Evolutionary conservation across 1,284 basidiomycete genomes (phyloP), one percentile per base, ranked within the genome.

Genomic region (Cutaneotrichosporon dermatis): DNA sequence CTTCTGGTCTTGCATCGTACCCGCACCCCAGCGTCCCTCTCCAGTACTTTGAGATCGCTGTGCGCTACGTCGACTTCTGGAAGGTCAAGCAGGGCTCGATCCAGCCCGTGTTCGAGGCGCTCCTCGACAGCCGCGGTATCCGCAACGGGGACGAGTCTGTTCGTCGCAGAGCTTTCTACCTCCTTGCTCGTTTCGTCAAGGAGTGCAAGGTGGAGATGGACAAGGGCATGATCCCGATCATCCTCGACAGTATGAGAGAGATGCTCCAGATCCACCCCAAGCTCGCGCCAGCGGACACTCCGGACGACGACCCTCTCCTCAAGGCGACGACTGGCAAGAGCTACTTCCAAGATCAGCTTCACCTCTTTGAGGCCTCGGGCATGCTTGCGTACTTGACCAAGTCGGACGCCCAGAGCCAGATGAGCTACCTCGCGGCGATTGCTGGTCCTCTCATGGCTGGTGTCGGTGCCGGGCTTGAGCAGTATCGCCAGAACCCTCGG

Each of bases 31-130:
- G 88, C 8, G 95, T 98, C n/a, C 83, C 86, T 11, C 83, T 97
- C 76, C 92, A 95, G 72, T 96, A 89, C 79, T 98, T 98, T 67
- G 96, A 99, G 79, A 90, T 90, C 25, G 84, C 86, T 8, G 86
- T 92, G 12, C 86, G 97, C 57, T 99, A 99, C 75, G 85, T 87
- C 43, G 93, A 98, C 73, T 98, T 98, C 77, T 99, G 98, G 85
- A 92, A 90, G 76, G 86, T 92, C 40, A 87, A 91, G 63, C 88
- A 88, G 72, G 86, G 92, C 64, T 89, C 88, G 67, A 88, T 98
- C 64, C 81, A 89, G 70, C 88, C 90, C 34, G 86, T 91, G 4
- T 80, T 99, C 51, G 88, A 94, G 69, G 88, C 90, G 1, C 92
- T 99, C 82, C 83, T 99, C 35, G 92, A 90, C 70, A 68, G 78